phyloP scores from a whole-genome alignment of 345 rosid genomes.

The Rhizophora mangle region DNA sequence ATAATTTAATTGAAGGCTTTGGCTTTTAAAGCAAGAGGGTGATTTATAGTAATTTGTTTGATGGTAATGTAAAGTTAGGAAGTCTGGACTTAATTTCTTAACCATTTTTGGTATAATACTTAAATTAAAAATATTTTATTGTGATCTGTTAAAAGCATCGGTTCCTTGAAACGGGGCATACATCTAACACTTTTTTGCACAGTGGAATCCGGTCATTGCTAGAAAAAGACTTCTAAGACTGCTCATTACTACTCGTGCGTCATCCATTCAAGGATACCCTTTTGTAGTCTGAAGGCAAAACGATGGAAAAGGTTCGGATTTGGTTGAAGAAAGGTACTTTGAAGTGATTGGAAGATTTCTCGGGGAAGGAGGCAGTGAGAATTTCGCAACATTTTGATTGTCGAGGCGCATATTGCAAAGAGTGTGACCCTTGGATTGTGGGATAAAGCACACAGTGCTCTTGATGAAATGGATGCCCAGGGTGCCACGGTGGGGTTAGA shows the following conservation, averaged over 20 bases:
- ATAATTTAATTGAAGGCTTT: conserved; percentile 52
- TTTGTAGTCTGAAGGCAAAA: too few relatives aligned
- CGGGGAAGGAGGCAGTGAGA: conserved; percentile 53
- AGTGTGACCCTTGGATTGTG: conserved; percentile 64
- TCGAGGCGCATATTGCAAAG: conserved; percentile 53
- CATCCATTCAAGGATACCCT: too few relatives aligned
- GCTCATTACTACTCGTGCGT: too few relatives aligned
- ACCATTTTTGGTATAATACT: conserved; percentile 38
- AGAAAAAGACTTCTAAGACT: too few relatives aligned
- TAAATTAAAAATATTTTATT: too few relatives aligned
- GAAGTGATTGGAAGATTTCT: conserved; percentile 67
- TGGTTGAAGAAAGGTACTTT: conserved; percentile 50
- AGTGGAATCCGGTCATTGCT: too few relatives aligned
- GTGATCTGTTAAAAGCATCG: too few relatives aligned
- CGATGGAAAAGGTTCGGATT: conserved; percentile 23
- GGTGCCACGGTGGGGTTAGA: conserved; percentile 71
- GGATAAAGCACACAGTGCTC: conserved; percentile 79
- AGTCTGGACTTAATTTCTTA: conserved; percentile 48
- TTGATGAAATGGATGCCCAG: conserved; percentile 70
- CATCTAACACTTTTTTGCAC: too few relatives aligned
- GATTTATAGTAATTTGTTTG: conserved; percentile 54
- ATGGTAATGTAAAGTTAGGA: conserved; percentile 58
- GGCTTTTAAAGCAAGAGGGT: conserved; percentile 42
- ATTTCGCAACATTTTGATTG: conserved; percentile 56
- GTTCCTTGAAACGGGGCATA: too few relatives aligned